Evolutionary conservation across 768 basidiomycete species (phyloP), one percentile per base, ranked within the genome.

Genomic region (Grammothele lineata): DNA sequence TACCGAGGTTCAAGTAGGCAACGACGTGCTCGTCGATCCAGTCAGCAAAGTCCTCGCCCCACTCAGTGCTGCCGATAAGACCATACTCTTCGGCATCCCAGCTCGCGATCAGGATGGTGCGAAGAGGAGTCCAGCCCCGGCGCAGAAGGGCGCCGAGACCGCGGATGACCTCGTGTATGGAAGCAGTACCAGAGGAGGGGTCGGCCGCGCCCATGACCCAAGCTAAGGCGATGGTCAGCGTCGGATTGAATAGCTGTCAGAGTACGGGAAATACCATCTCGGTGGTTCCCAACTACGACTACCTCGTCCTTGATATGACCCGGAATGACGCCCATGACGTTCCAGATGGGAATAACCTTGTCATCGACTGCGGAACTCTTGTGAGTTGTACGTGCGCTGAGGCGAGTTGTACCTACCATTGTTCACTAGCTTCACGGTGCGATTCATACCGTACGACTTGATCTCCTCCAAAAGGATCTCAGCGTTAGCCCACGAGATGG

Each of bases 301-400:
- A 93, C 80, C 63, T 96, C 94, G 58, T 92, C 83, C 47, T 76
- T 75, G 57, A 93, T 78, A 48, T 84, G 79, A 2, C 91, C 92
- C 6, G 90, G 92, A 48, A 94, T 86, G 23, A 83, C 74, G 10
- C 77, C 85, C 78, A 87, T 87, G 12, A 81, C 74, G 66, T 95
- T 96, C 91, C 91, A 95, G 39, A 95, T 91, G 14, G 92, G 90
- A 4, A 77, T 92, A 11, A 93, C 78, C 59, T 83, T 80, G 23
- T 76, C 81, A 47, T 91, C 77, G 33, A 95, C 87, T 83, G 7
- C 27, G 14, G 27, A 30, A 30, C 7, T 30, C 27, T 7, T 30
- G n/a, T 30, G 8, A 30, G 27, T 30, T 30, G 27, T 7, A 30
- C n/a, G n/a, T n/a, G n/a, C n/a, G n/a, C 42, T 38, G 32, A 40